These are phyloP conservation scores for Colletotrichum shisoi DNA, from an alignment of 2,329 filamentous ascomycete genomes.

Conservation along the genomic window DNA sequence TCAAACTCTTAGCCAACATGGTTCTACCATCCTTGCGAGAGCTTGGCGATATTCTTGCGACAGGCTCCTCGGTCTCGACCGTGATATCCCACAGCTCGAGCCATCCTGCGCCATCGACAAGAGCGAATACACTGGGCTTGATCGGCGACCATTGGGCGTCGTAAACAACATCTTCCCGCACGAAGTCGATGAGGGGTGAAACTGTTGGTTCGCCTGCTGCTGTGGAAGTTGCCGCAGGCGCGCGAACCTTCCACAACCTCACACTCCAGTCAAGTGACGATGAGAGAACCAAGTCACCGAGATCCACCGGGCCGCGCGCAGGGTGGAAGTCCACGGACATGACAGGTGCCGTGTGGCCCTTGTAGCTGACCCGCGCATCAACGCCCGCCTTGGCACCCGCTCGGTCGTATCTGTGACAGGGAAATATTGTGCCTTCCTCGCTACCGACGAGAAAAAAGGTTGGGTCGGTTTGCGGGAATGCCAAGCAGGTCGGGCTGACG, in stretches of 20 bases:
- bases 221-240: slow-evolving; percentile 75
- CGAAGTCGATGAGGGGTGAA: slow-evolving; percentile 83
- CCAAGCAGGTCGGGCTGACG: slow-evolving; percentile 90
- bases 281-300: slow-evolving; percentile 92
- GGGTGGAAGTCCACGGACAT: slow-evolving; percentile 98
- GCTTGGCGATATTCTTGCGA: slow-evolving; percentile 79
- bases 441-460: slow-evolving; percentile 98
- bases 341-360: slow-evolving; percentile 89
- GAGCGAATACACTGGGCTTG: slow-evolving; percentile 91
- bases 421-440: slow-evolving; percentile 95
- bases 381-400: slow-evolving; percentile 96
- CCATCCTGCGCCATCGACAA: slow-evolving; percentile 91
- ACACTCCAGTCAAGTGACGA: slow-evolving; percentile 96
- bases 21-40: slow-evolving; percentile 69
- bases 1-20: slow-evolving; percentile 84
- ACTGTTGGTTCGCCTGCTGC: slow-evolving; percentile 64
- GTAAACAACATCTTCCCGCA: slow-evolving; percentile 95
- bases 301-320: slow-evolving; percentile 87
- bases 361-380: slow-evolving; percentile 86
- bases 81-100: slow-evolving; percentile 96
- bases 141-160: slow-evolving; percentile 94
- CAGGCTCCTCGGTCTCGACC: slow-evolving; percentile 88
- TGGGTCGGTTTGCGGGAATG: slow-evolving; percentile 92
- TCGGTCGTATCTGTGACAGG: slow-evolving; percentile 95
- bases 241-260: slow-evolving; percentile 93